Base-by-base conservation (phyloP, 2,329 filamentous ascomycete genomes). In the Byssoonygena ceratinophila region DNA sequence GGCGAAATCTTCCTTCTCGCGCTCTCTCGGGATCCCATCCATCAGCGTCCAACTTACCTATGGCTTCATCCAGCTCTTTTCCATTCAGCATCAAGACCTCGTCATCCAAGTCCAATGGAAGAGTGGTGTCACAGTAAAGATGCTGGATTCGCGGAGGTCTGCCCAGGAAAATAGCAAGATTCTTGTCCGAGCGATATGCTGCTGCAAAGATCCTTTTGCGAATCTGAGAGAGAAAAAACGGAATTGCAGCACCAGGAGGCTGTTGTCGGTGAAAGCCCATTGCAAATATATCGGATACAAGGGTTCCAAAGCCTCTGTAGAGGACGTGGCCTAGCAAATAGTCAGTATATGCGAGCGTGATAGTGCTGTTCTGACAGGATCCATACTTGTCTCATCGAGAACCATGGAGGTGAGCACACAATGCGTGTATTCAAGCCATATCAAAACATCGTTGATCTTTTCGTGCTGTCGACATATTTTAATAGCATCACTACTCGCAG, bases 71-170 rank as follows among this genome's bases (percentile, higher is more conserved):
- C 39, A 57, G 47, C 12, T 41, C 45, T 14, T 44, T 44, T 5
- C 7, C 34, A 22, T 58, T 51, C 0, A 57, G 49, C 32, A 60
- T 50, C 12, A 63, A 56, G 9, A 60, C 59, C 3, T 63, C 60
- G 40, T 63, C 59, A 44, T 60, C 61, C 29, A 66, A 39, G 32
- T 66, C 63, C n/a, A 65, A 55, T 4, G 63, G 64, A 41, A 60
- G 50, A 22, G 41, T 27, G 6, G 59, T 55, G 45, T 64, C 59
- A 52, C 62, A 66, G 52, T 64, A 66, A 27, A 58, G 58, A 52
- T 59, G 59, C 22, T 59, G 60, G 12, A 66, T 59, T 5, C 60
- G 54, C 2, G 63, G 63, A n/a, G 64, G 63, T 22, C 64, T 58
- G 11, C 63, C 63, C 2, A 64, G 51, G 48, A 64, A 61, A 3